Evolutionary conservation across 371 early-diverging fungal genomes (phyloP), one percentile per base, ranked within the genome.

Genomic region (Rhizopus microsporus): DNA sequence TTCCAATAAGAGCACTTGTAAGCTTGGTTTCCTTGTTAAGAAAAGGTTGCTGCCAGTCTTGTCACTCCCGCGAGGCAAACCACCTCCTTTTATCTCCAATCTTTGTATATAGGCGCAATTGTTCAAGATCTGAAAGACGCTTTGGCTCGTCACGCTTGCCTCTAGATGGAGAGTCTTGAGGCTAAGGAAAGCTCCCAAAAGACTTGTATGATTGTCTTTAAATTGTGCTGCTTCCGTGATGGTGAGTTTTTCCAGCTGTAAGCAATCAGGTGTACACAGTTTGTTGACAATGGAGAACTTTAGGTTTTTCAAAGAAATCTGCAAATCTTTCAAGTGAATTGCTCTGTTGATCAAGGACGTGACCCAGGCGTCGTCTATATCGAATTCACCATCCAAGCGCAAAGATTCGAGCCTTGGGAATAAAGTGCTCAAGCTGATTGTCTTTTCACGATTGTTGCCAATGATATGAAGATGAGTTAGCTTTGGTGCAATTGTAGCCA

Each of bases 301-400:
- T 37, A 68, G 37, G 6, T 38, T 42, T 8, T 42, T 30, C 12
- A 72, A 35, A 12, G 70, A 65, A 4, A 75, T 4, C 31, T 75
- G 75, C 1, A 75, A 53, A 4, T 57, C 32, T 7, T 32, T 32
- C 12, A 69, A 49, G 3, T 30, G 23, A 6, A 5, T 42, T 7
- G 57, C 67, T 9, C 62, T 71, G 4, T 53, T 47, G n/a, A 49
- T 46, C 8, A 75, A 33, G 0, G 58, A 53, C 0, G 9, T 16
- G 3, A 67, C 66, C 56, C 69, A 72, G 3, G 39, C 17, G 0
- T 31, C 10, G 5, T 49, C 57, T 6, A 72, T 12, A 1, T 17
- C 15, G 29, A 75, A 75, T 1, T 46, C 37, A 6, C 76, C 77
- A 37, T 69, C 74, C 12, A 77, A 35, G 0, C 54, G 52, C 15